Conservation (phyloP, 345 rosid species). For the Ceriops tagal region DNA sequence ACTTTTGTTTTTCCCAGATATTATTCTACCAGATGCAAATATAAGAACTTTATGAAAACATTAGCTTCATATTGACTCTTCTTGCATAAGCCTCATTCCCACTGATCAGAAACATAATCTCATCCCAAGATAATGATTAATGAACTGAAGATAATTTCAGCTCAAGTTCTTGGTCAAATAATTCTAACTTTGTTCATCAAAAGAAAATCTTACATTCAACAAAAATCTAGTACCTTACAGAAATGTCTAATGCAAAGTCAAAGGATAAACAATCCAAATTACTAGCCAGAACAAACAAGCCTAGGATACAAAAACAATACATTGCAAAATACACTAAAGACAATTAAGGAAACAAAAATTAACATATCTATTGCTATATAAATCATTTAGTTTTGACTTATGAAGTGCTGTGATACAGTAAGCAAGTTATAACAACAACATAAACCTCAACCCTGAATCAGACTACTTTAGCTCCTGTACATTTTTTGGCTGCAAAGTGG, state of each 20-base stretch:
- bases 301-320: conserved; percentile 16
- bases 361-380: conserved; percentile 27
- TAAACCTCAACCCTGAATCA: conserved; percentile 18
- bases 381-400: conserved; percentile 30
- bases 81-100: background rate
- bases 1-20: no score
- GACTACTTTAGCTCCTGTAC: conserved; percentile 40
- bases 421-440: conserved; percentile 30
- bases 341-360: conserved; percentile 1
- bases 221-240: conserved; percentile 27
- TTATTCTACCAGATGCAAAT: background rate
- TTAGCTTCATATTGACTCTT: background rate
- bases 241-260: conserved; percentile 12
- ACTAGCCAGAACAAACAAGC: conserved; percentile 9
- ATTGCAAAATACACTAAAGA: conserved; percentile 17
- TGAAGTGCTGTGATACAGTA: conserved; percentile 12
- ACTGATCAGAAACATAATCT: background rate
- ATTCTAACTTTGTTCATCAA: conserved; percentile 13
- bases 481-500: conserved; percentile 44
- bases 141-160: background rate
- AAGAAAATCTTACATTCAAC: conserved; percentile 17
- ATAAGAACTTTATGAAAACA: background rate
- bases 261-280: conserved; percentile 22
- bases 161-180: conserved; percentile 12
- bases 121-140: background rate